A percentile compares a stretch with the other conserved stretches of the same genome.
These are phyloP conservation scores for Emergomyces orientalis DNA, from an alignment of 2,329 filamentous ascomycete species.

Conservation along the genomic window DNA sequence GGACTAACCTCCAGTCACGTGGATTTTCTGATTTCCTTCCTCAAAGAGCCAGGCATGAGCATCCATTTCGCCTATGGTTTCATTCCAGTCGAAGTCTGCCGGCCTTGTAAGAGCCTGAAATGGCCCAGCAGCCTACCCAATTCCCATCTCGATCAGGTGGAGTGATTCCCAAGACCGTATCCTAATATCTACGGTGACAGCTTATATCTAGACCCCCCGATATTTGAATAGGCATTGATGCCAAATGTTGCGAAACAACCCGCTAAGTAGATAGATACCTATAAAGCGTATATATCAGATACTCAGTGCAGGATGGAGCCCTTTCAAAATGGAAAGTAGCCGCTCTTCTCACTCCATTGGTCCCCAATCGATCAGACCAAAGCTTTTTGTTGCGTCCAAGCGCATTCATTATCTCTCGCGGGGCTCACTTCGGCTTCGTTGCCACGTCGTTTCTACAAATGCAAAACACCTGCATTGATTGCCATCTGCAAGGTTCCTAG, in stretches of 20 bases:
- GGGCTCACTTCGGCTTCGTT: background rate
- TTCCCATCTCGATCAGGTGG: background rate
- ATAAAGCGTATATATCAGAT: background rate
- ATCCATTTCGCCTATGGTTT: too few relatives aligned
- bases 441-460: background rate
- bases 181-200: background rate
- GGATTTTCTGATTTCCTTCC: too few relatives aligned
- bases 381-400: background rate
- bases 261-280: background rate
- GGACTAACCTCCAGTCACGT: too few relatives aligned
- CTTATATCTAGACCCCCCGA: background rate
- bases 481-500: background rate
- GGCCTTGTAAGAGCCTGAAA: background rate
- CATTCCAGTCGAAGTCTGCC: background rate
- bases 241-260: background rate
- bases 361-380: background rate
- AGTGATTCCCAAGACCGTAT: background rate
- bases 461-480: too few relatives aligned
- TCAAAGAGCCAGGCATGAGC: too few relatives aligned
- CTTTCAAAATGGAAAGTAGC: background rate
- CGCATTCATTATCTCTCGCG: background rate
- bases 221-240: background rate
- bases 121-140: background rate
- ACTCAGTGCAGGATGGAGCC: too few relatives aligned
- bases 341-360: background rate